These are phyloP conservation scores for Fusarium sp. DNA, from an alignment of 2,329 filamentous ascomycete genomes.

Conservation along the genomic window DNA sequence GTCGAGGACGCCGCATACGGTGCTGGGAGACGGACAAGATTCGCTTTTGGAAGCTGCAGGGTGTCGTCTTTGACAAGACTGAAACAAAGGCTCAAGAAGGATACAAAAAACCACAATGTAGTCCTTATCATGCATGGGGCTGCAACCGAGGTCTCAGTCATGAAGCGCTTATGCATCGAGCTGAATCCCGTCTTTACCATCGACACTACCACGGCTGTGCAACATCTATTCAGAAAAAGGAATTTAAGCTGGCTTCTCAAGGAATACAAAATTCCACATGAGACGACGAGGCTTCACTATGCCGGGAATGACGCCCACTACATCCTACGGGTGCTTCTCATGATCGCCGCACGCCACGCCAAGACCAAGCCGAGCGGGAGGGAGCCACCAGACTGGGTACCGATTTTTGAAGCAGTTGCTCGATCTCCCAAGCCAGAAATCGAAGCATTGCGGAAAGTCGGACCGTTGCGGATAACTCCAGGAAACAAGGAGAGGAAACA, in stretches of 20 bases:
- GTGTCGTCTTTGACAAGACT: not conserved
- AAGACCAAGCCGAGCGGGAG: not conserved
- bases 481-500: not conserved
- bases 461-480: not conserved
- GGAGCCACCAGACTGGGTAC: not conserved
- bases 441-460: not conserved
- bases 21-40: not conserved
- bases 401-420: not conserved
- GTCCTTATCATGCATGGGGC: not conserved
- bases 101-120: not conserved
- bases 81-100: not conserved
- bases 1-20: not conserved
- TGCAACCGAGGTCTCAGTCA: not conserved
- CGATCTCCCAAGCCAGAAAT: not conserved
- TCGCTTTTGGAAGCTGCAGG: not conserved
- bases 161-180: not conserved
- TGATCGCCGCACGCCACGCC: not conserved
- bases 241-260: not conserved
- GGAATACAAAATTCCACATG: not conserved
- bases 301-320: not conserved
- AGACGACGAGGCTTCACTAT: not conserved
- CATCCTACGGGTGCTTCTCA: not conserved
- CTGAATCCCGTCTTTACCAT: not conserved
- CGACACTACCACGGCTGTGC: not conserved
- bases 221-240: not conserved